Base-by-base conservation (phyloP, 2,329 filamentous ascomycete species). In the Furcasterigmium furcatum region DNA sequence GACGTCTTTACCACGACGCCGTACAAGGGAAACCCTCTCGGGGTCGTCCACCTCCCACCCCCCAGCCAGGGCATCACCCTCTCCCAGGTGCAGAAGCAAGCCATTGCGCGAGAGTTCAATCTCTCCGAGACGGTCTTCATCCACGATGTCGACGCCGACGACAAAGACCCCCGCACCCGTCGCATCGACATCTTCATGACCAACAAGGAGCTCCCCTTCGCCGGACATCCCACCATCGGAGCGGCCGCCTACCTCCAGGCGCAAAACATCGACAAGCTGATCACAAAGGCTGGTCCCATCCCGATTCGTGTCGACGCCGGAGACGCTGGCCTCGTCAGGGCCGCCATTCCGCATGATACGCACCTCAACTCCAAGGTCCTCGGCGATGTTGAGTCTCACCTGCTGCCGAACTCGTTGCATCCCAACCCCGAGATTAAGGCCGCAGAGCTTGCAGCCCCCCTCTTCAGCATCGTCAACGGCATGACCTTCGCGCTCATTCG, bases 401-500 rank as follows among this genome's bases (percentile, higher is more conserved):
- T 52, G 1, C 45, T 43, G 14, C 16, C 25, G 12, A 21, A 41
- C 20, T 36, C 45, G 9, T 41, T 52, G 9, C 18, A 35, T 21
- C n/a, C 45, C 3, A 2, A 10, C 1, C 14, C 20, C 2, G 45
- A 38, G 3, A 44, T 50, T 2, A 43, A 38, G 3, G 34, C 9
- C 6, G 50, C 50, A 5, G 69, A 73, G 61, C 52, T 68, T 25
- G 48, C 54, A 10, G 70, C 74, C 9, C 74, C 77, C 13, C 57
- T 80, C 16, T 73, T 82, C 46, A 83, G 78, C 52, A 79, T 91
- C 38, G 86, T 90, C 29, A 80, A 80, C 38, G 88, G 87, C 40
- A 86, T 91, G 83, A 80, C 79, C 1, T 91, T 90, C 61, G 64
- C 81, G n/a, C 74, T 88, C 25, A 70, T 87, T 13, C 67, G 79